Evolutionary conservation across 2,329 filamentous ascomycete genomes (phyloP), one percentile per base, ranked within the genome.

Genomic region (Sclerotinia spermophila): DNA sequence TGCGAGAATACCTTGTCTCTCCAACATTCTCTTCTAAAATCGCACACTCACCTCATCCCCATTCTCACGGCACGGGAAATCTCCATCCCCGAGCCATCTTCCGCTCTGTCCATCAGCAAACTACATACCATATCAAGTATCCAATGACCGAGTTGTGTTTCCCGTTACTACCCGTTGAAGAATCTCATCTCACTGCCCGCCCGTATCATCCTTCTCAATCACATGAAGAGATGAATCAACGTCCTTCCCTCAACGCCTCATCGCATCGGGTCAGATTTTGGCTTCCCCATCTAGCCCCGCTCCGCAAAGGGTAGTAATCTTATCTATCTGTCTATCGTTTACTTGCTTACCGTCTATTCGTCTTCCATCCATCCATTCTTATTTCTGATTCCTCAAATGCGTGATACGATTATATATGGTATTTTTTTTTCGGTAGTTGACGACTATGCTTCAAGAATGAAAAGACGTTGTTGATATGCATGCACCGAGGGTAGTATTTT

Each of bases 241-340:
- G 17, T n/a, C 33, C 33, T 33, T 33, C 27, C 27, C 35, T 38
- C 33, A 42, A 11, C 58, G 35, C 15, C 24, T 27, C 35, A 27
- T 56, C 58, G 58, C 35, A 8, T 42, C 58, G 60, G 60, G 60
- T 48, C 21, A 64, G 42, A 64, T 60, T 60, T 60, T 60, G 58
- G 35, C 13, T 40, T 60, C 35, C 58, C 58, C 56, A 27, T 40
- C 13, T 1, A 7, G n/a, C 35, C 56, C 56, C 30, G 40, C 59
- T 35, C 42, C 42, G 60, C 42, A 27, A 62, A 45, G 27, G 27
- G 40, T 62, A 45, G 42, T 27, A 62, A 62, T 45, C 60, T 62
- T 45, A 62, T 33, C 27, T n/a, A 8, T 24, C 8, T 17, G 10
- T 15, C 24, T 35, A n/a, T 30, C 19, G 35, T 30, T 62, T 62